phyloP scores from a whole-genome alignment of 2,329 filamentous ascomycete species.

The Talaromyces sp. region DNA sequence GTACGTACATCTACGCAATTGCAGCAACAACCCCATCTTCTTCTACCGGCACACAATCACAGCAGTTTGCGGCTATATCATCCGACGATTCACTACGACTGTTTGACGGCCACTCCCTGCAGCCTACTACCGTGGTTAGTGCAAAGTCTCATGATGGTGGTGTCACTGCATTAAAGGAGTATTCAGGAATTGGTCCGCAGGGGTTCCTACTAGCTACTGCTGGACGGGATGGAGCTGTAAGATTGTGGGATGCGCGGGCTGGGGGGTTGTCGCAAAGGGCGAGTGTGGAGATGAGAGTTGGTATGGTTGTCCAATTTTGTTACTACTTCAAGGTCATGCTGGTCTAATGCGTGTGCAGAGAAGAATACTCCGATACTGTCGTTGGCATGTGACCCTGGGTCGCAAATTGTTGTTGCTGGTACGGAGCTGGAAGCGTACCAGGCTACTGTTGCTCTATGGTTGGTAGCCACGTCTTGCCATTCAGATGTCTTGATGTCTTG shows the following conservation, averaged over 20 bases:
- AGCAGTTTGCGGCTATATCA: conserved; percentile 41
- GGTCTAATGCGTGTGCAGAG: conserved; percentile 31
- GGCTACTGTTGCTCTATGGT: conserved; percentile 45
- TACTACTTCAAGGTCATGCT: background rate
- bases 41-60: conserved; percentile 18
- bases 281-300: conserved; percentile 34
- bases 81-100: conserved; percentile 46
- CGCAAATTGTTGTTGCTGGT: conserved; percentile 53
- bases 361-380: conserved; percentile 53
- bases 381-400: conserved; percentile 46
- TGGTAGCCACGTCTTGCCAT: conserved; percentile 24
- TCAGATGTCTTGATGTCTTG: background rate
- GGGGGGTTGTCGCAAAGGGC: conserved; percentile 26
- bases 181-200: conserved; percentile 23
- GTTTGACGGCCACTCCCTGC: conserved; percentile 37
- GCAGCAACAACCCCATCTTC: conserved; percentile 24
- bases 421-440: conserved; percentile 51
- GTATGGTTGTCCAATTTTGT: conserved; percentile 22
- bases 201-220: conserved; percentile 33
- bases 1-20: conserved; percentile 45
- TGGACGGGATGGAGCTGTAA: conserved; percentile 42
- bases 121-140: conserved; percentile 29
- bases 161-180: conserved; percentile 38
- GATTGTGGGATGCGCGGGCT: conserved; percentile 40
- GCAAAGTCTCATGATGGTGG: conserved; percentile 35